Evolutionary conservation across 202 grass and related monocot species (phyloP).

Genomic region (Dendrocalamus latiflorus): DNA sequence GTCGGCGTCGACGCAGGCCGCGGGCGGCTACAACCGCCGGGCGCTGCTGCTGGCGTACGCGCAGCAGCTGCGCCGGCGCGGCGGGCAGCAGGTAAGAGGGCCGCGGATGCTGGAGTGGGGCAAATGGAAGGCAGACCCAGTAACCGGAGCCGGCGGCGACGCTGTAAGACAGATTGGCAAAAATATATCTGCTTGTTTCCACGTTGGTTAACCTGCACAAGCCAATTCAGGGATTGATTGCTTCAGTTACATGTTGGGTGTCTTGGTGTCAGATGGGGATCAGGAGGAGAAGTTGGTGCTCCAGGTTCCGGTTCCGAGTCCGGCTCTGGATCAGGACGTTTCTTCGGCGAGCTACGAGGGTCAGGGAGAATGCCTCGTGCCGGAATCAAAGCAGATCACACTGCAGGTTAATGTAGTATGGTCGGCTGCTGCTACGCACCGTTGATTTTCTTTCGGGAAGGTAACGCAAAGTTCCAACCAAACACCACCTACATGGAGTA

Average conservation of each 20-base stretch:
- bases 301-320: constrained; percentile 7
- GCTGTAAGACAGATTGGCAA: background rate
- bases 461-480: too few relatives aligned
- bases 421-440: background rate
- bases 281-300: constrained; percentile 16
- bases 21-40: constrained; percentile 7
- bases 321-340: constrained; percentile 4
- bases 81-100: background rate
- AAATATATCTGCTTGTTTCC: background rate
- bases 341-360: background rate
- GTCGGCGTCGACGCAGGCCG: background rate
- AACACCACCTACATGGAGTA: too few relatives aligned
- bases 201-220: background rate
- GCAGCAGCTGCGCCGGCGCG: constrained; percentile 22
- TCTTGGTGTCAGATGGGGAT: background rate
- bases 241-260: background rate
- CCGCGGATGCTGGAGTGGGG: constrained; percentile 22
- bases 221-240: background rate
- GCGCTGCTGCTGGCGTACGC: constrained; percentile 35
- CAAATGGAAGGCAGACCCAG: constrained; percentile 17
- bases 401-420: too few relatives aligned
- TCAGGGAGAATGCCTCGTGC: constrained; percentile 27
- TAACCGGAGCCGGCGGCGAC: background rate
- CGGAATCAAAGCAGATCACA: background rate
- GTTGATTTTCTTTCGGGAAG: background rate